Base-by-base conservation (phyloP, 257 asterid genomes). In the Primulina tabacum region DNA sequence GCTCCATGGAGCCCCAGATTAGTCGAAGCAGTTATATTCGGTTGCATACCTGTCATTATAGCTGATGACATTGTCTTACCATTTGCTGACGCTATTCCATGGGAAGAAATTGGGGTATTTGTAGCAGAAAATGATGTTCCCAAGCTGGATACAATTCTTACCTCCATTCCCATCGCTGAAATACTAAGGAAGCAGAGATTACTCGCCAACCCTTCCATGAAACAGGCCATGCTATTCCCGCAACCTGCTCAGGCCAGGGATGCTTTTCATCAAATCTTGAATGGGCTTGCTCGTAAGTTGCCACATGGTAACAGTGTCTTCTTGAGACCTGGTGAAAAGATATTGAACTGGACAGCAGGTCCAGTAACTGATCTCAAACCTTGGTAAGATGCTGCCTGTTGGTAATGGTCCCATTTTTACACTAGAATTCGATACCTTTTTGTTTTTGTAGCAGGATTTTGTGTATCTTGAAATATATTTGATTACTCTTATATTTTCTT, bases 1-100 rank as follows among this genome's bases (percentile, higher is more conserved):
- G 96, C 98, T n/a, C 98, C 98, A 18, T 92, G 98, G 97, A 90
- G 98, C 75, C 98, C 97, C 3, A 79, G 98, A 62, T 82, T 92
- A 64, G 98, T 92, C 0, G 98, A 92, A 77, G 97, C 98, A 6
- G 98, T 92, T 9, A 78, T 92, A 20, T 90, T 92, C 57, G 98
- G 98, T 0, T 92, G 98, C 62, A 88, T 92, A 62, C 98, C 97
- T 3, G 98, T 92, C 10, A 92, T 92, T 60, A 90, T 92, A 65
- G 97, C 97, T 14, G 98, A 92, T 61, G 98, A 90, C 69, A 92
- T 92, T 4, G 92, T 90, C 35, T 75, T 92, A 10, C 97, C 98
- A 33, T 92, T 92, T 71, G 96, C 96, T n/a, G 97, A 90, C 20
- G 98, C 97, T 10, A 90, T 92, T 53, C 98, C 97, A 26, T 90